Conservation (phyloP, 441 rosid genomes). For the Gossypium gossypioides region DNA sequence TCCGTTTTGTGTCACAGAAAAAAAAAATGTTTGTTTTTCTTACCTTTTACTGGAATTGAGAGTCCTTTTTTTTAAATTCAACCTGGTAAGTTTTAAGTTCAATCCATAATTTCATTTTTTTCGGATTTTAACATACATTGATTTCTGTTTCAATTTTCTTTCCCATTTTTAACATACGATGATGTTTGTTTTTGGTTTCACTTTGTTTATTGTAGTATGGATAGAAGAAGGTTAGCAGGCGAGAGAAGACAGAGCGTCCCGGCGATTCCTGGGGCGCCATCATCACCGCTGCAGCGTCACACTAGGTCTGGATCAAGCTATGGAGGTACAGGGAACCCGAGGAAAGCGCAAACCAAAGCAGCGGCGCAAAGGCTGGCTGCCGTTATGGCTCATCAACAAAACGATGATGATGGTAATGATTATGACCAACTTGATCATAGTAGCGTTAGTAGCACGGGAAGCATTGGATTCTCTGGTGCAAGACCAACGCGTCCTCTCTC, state of each 20-base stretch:
- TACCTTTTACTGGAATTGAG: not conserved
- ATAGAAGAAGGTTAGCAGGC: slow-evolving; percentile 35
- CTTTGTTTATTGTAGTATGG: slow-evolving; percentile 31
- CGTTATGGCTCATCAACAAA: slow-evolving; percentile 61
- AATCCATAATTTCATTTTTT: not conserved
- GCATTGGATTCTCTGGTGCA: slow-evolving; percentile 63
- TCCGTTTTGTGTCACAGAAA: not conserved
- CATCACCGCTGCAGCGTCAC: slow-evolving; percentile 41
- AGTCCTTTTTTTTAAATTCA: not conserved
- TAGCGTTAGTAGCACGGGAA: slow-evolving; percentile 24
- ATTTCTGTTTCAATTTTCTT: not conserved
- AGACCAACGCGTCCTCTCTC: slow-evolving; percentile 45
- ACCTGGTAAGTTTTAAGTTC: not conserved
- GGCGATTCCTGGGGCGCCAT: slow-evolving; percentile 28
- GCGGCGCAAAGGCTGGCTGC: slow-evolving; percentile 90
- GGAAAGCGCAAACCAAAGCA: slow-evolving; percentile 77
- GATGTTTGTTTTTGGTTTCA: no score
- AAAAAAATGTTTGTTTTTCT: slow-evolving; percentile 1
- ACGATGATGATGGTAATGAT: slow-evolving; percentile 44
- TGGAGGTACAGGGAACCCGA: slow-evolving; percentile 27
- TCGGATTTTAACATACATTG: not conserved
- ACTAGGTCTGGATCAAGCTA: slow-evolving; percentile 48
- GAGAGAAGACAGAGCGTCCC: slow-evolving; percentile 34
- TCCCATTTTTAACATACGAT: not conserved
- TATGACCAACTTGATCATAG: slow-evolving; percentile 48